Base-by-base conservation (phyloP, 129 eudicot species). In the Chrysanthemum makinoi region DNA sequence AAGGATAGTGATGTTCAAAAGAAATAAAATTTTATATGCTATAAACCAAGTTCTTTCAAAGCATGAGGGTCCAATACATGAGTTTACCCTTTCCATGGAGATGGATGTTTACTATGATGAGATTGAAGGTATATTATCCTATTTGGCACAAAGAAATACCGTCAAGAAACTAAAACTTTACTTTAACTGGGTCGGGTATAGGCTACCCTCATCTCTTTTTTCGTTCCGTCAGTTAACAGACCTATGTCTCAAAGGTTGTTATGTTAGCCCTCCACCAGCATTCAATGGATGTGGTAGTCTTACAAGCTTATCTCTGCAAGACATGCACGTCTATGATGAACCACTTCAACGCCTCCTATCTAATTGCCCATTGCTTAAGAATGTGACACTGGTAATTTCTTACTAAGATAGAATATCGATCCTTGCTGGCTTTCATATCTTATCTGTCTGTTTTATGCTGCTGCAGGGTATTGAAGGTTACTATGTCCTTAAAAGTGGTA, bases 261-360 rank as follows among this genome's bases (percentile, higher is more conserved):
- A 1, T 65, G 3, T 65, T 39, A 18, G 6, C 16, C 10, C 2
- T 4, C 50, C 18, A 44, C 55, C 69, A 44, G 10, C 24, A 10
- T 39, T 44, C 17, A 44, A 4, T 65, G 69, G 69, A 44, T 65
- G 18, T 46, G 16, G 16, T 65, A 65, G 69, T 53, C 69, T 65
- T 11, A 65, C 17, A 65, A 65, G 16, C 1, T 65, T 65, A 65
- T 5, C 14, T 30, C 20, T 65, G 48, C 19, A 44, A 2, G 0
- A 4, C 11, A 3, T 18, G 2, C 0, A 22, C 15, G 2, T 65
- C 35, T 44, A 1, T 17, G 5, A 1, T 10, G n/a, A 44, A 65
- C 5, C 54, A 9, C 35, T 43, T 65, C 53, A 16, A 46, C 35
- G 18, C 47, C 69, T 65, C 10, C 13, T 44, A 65, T 65, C 69